A percentile compares a stretch with the other conserved stretches of the same genome.
Conservation (phyloP, 345 rosid genomes). For the Litchi chinensis region DNA sequence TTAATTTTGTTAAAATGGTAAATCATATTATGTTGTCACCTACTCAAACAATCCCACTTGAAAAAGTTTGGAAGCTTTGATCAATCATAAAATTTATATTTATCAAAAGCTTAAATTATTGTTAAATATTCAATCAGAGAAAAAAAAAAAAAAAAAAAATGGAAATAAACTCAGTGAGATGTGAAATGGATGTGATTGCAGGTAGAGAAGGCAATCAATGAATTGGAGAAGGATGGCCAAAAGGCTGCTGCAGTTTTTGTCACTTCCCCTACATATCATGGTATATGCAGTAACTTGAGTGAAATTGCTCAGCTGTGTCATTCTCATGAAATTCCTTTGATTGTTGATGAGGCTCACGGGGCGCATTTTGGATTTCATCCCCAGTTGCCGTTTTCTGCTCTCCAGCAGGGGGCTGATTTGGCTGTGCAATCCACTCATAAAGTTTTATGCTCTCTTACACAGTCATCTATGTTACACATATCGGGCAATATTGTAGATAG, state of each 20-base stretch:
- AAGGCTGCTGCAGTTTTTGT: conserved; percentile 58
- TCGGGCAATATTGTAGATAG: conserved; percentile 47
- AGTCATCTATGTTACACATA: conserved; percentile 68
- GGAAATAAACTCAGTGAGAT: neutral
- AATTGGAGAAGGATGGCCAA: conserved; percentile 46
- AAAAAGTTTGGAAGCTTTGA: neutral
- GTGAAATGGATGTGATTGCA: conserved; percentile 17
- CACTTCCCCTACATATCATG: conserved; percentile 70
- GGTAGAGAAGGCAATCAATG: conserved; percentile 54
- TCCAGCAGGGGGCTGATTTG: conserved; percentile 50
- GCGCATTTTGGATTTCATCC: conserved; percentile 56
- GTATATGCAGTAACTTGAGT: conserved; percentile 55
- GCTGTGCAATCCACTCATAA: conserved; percentile 50
- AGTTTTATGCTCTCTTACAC: conserved; percentile 56
- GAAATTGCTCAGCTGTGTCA: conserved; percentile 54
- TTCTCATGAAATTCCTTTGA: conserved; percentile 46
- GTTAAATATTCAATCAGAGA: neutral
- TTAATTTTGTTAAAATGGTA: neutral
- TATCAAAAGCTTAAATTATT: neutral
- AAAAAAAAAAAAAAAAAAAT: neutral
- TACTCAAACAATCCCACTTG: neutral
- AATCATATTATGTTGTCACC: neutral
- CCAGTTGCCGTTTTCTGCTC: conserved; percentile 42
- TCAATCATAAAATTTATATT: neutral
- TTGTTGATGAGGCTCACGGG: conserved; percentile 70